Percentiles rank a stretch among this genome's conserved stretches.
Conservation (phyloP, 352 stramenopile species). For the Phytophthora lateralis region DNA sequence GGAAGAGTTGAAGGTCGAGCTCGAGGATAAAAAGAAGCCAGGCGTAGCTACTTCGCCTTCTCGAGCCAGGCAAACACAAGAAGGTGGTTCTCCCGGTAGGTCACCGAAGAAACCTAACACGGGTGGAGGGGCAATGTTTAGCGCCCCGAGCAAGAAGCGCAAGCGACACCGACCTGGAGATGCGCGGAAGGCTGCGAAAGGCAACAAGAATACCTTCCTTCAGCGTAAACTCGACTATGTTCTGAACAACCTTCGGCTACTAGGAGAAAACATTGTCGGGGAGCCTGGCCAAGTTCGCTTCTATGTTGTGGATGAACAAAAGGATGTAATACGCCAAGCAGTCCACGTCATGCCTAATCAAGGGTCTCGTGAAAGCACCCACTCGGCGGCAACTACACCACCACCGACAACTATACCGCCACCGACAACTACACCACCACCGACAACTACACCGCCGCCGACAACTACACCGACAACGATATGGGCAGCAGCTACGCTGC, state of each 20-base stretch:
- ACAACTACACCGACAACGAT: too few species aligned
- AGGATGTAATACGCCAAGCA: conserved; percentile 42
- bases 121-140: conserved; percentile 40
- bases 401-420: not conserved
- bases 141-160: conserved; percentile 37
- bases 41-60: conserved; percentile 18
- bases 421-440: too few species aligned
- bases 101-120: conserved; percentile 39
- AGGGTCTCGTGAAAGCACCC: conserved; percentile 14
- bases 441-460: too few species aligned
- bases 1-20: conserved; percentile 14
- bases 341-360: conserved; percentile 47
- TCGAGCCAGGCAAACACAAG: conserved; percentile 8
- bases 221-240: conserved; percentile 58
- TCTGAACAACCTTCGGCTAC: conserved; percentile 51
- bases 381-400: conserved; percentile 6
- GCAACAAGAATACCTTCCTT: conserved; percentile 46
- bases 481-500: conserved; percentile 1
- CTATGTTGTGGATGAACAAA: conserved; percentile 43
- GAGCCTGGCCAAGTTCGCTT: conserved; percentile 56
- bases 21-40: conserved; percentile 15
- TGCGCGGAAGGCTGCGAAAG: conserved; percentile 26
- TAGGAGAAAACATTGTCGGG: conserved; percentile 43
- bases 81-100: conserved; percentile 22
- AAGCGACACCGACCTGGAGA: conserved; percentile 37